Evolutionary conservation across 2,329 filamentous ascomycete genomes (phyloP).

Genomic region (Claviceps pazoutovae): DNA sequence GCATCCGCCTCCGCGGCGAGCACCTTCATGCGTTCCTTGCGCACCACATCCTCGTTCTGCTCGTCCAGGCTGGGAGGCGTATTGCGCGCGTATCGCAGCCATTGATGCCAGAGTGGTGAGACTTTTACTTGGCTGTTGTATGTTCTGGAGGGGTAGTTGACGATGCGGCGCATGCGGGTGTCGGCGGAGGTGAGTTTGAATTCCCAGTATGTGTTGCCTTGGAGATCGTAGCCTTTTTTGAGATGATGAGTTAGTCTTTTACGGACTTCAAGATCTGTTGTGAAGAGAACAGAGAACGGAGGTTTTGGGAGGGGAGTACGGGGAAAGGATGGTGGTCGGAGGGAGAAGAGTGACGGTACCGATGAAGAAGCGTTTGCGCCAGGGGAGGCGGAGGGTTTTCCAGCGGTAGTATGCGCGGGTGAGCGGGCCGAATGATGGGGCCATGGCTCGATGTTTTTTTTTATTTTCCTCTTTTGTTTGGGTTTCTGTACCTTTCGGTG

Average conservation of each 20-base stretch:
- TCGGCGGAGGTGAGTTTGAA: conserved; percentile 34
- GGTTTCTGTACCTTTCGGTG: not conserved
- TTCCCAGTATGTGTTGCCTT: conserved; percentile 57
- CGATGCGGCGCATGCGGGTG: conserved; percentile 46
- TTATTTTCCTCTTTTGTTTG: not conserved
- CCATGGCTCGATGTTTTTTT: not conserved
- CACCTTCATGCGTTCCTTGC: conserved; percentile 38
- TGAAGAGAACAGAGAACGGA: too few species aligned
- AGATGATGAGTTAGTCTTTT: too few species aligned
- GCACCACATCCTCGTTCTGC: conserved; percentile 37
- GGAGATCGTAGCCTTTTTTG: conserved; percentile 43
- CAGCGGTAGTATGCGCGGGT: conserved; percentile 41
- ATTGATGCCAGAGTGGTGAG: conserved; percentile 53
- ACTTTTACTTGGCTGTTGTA: conserved; percentile 43
- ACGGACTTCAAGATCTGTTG: too few species aligned
- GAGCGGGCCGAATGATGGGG: conserved; percentile 17
- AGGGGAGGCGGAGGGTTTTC: conserved; percentile 48
- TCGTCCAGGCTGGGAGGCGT: conserved; percentile 42
- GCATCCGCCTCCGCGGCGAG: conserved; percentile 49
- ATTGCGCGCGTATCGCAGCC: conserved; percentile 46
- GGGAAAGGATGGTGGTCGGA: too few species aligned
- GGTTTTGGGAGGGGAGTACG: too few species aligned
- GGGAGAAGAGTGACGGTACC: conserved; percentile 26
- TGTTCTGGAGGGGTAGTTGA: conserved; percentile 40
- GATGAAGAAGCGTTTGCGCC: conserved; percentile 48